These are phyloP conservation scores for Dryas octopetala DNA, from an alignment of 306 rosid genomes.

Conservation along the genomic window DNA sequence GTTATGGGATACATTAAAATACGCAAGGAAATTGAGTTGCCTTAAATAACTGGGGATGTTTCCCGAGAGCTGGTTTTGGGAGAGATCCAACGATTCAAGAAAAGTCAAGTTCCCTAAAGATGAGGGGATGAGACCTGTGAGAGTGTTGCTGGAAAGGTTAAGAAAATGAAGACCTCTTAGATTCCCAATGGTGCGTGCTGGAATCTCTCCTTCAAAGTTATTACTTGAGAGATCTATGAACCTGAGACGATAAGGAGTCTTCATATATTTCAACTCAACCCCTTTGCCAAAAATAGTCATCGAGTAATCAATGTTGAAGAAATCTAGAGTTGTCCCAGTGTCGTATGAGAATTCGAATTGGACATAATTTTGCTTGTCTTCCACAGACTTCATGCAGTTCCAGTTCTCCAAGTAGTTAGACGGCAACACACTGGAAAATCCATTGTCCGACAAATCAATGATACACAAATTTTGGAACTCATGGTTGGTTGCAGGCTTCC, in stretches of 20 bases:
- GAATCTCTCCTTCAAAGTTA: no score
- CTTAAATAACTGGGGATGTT: slow-evolving; percentile 6
- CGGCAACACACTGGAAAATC: slow-evolving; percentile 14
- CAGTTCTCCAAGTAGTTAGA: neutral
- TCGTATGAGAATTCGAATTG: no score
- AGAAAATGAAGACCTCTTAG: no score
- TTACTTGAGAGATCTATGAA: no score
- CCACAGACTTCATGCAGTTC: slow-evolving; percentile 16
- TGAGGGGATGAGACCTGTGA: slow-evolving; percentile 15
- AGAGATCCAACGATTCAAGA: slow-evolving; percentile 24
- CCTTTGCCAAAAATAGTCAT: no score
- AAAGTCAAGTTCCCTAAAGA: slow-evolving; percentile 1
- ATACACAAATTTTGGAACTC: slow-evolving; percentile 14
- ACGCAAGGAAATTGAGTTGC: slow-evolving; percentile 8
- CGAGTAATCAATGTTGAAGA: no score
- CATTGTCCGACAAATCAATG: slow-evolving; percentile 25
- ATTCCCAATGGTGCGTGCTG: no score
- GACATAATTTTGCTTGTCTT: neutral
- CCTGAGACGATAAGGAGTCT: no score
- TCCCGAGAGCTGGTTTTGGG: slow-evolving; percentile 15
- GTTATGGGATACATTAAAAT: slow-evolving; percentile 7
- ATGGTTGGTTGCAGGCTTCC: neutral
- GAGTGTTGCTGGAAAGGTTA: neutral
- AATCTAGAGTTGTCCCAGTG: no score
- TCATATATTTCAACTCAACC: no score